phyloP scores from a whole-genome alignment of 192 early-diverging fungal genomes.

The Backusella macrospora region DNA sequence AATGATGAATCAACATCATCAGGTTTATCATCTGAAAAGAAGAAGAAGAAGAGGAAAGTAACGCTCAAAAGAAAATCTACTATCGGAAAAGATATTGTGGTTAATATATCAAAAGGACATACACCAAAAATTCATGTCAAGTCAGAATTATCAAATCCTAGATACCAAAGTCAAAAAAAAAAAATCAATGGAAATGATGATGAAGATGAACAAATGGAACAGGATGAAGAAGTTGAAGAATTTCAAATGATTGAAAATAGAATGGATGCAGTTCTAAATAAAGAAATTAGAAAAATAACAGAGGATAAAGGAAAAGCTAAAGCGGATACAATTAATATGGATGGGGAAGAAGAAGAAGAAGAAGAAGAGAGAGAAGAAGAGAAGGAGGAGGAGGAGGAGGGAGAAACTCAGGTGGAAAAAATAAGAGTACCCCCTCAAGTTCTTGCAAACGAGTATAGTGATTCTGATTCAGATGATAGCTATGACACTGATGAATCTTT shows the following conservation, averaged over 20 bases:
- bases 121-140: not conserved
- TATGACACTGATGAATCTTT: not conserved
- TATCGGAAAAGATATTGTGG: not conserved
- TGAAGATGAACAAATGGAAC: constrained; percentile 6
- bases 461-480: not conserved
- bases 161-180: not conserved
- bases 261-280: not conserved
- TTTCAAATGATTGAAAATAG: not conserved
- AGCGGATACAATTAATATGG: not conserved
- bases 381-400: not conserved
- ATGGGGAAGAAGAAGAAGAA: not conserved
- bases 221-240: constrained; percentile 31
- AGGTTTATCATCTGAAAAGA: not conserved
- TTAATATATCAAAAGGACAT: not conserved
- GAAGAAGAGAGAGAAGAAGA: not conserved
- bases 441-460: not conserved
- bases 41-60: not conserved
- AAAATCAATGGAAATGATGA: not conserved
- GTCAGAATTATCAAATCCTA: not conserved
- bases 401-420: not conserved
- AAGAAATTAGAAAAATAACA: not conserved
- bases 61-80: not conserved
- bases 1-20: not conserved
- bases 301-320: not conserved
- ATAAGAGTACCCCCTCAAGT: not conserved